Conservation (phyloP, 139 green algal species). For the Volvox africanus region DNA sequence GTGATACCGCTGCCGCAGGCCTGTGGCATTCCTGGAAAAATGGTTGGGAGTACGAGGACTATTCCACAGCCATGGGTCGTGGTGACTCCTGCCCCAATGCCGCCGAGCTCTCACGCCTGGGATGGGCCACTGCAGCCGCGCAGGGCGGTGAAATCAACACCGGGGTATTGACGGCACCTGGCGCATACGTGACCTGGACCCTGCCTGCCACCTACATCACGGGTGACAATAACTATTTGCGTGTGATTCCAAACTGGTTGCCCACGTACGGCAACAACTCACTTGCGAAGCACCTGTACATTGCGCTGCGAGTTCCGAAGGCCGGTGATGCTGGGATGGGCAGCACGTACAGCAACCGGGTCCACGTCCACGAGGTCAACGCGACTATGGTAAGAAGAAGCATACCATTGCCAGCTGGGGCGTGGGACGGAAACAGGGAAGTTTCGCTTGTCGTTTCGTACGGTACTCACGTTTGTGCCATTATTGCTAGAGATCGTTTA, state of each 20-base stretch:
- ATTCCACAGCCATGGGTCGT: slow-evolving; percentile 25
- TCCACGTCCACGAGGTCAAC: too few species aligned
- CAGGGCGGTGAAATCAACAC: neutral
- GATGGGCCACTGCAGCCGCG: neutral
- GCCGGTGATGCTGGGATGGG: neutral
- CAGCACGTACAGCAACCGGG: neutral
- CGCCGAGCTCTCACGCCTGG: slow-evolving; percentile 6
- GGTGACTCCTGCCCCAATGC: slow-evolving; percentile 37
- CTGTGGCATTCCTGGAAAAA: slow-evolving; percentile 24
- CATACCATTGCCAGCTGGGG: neutral
- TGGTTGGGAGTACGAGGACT: slow-evolving; percentile 2
- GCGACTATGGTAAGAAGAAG: neutral
- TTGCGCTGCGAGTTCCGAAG: neutral
- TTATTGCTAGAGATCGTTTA: neutral
- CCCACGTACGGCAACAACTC: neutral
- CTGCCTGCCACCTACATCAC: slow-evolving; percentile 42
- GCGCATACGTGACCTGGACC: neutral
- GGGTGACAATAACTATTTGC: slow-evolving; percentile 2
- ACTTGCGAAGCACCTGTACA: slow-evolving; percentile 7
- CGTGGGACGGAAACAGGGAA: too few species aligned
- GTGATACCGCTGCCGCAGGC: neutral
- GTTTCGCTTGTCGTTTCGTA: neutral
- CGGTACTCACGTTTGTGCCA: neutral
- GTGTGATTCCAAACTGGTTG: neutral
- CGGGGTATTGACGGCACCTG: neutral